Percentiles rank a stretch among this genome's conserved stretches.
phyloP scores from a whole-genome alignment of 345 rosid genomes.

The Raphanus sativus region DNA sequence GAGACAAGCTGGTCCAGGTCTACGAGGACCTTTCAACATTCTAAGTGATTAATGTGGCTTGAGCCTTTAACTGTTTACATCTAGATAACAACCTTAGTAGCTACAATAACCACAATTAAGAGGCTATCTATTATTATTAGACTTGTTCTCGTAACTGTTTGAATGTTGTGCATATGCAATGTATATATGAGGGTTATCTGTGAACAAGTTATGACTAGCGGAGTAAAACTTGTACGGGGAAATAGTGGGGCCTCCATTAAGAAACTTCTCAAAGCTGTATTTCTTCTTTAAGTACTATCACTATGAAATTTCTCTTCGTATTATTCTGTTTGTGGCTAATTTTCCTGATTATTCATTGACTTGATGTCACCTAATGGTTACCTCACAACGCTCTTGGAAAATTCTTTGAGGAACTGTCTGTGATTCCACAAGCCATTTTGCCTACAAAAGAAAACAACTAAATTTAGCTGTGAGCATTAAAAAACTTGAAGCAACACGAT shows the following conservation, averaged over 20 bases:
- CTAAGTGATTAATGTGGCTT: conserved; percentile 13
- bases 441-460: conserved; percentile 45
- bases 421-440: conserved; percentile 94
- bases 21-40: conserved; percentile 5
- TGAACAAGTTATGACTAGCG: neutral
- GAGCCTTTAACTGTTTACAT: conserved; percentile 11
- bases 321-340: neutral
- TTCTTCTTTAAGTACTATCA: neutral
- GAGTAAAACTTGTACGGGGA: conserved; percentile 5
- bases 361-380: conserved; percentile 12
- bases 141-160: too few species aligned
- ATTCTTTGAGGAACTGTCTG: conserved; percentile 75
- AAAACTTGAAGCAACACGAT: conserved; percentile 1
- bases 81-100: conserved; percentile 17
- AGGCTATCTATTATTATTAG: neutral
- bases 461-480: conserved; percentile 12
- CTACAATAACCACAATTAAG: conserved; percentile 17
- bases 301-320: neutral
- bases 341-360: conserved; percentile 16
- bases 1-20: conserved; percentile 29
- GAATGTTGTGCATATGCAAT: neutral
- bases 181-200: conserved; percentile 7
- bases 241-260: neutral
- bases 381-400: conserved; percentile 98
- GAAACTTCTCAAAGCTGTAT: conserved; percentile 9